Percentiles rank a stretch among this genome's conserved stretches.
These are phyloP conservation scores for Baeospora myosura DNA, from an alignment of 1,284 basidiomycete species.

Conservation along the genomic window DNA sequence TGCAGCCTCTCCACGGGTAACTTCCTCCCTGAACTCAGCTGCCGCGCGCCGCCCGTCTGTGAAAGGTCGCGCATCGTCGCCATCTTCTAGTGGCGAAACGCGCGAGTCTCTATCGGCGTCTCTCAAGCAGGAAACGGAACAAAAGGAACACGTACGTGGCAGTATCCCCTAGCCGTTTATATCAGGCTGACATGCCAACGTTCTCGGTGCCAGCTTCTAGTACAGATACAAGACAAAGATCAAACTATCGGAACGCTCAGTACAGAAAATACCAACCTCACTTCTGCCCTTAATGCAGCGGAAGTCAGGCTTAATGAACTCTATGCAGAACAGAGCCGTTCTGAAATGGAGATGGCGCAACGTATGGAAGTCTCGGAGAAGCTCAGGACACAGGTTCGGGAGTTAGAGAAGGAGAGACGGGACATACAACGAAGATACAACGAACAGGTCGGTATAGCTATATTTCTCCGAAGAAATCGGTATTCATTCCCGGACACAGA, in stretches of 20 bases:
- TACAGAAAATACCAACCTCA: constrained; percentile 55
- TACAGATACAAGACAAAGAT: constrained; percentile 72
- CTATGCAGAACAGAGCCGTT: constrained; percentile 70
- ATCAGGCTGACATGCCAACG: constrained; percentile 9
- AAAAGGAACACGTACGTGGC: constrained; percentile 64
- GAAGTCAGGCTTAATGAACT: constrained; percentile 67
- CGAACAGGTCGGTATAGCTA: constrained; percentile 52
- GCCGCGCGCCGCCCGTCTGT: constrained; percentile 42
- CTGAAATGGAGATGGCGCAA: constrained; percentile 68
- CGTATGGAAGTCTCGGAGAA: constrained; percentile 76
- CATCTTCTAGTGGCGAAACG: constrained; percentile 33
- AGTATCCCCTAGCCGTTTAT: constrained; percentile 4
- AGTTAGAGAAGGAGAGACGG: constrained; percentile 75
- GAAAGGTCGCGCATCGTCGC: neutral
- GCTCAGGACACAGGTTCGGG: constrained; percentile 66
- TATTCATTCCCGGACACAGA: constrained; percentile 34
- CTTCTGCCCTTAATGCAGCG: constrained; percentile 54
- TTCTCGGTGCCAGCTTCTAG: constrained; percentile 32
- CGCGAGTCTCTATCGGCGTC: constrained; percentile 51
- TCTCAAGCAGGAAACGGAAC: constrained; percentile 67
- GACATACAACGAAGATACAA: constrained; percentile 74
- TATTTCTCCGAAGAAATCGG: neutral
- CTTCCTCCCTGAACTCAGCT: constrained; percentile 35
- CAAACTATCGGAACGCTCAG: constrained; percentile 54
- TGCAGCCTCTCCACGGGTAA: constrained; percentile 36